Conservation (phyloP, 192 early-diverging fungal genomes). For the Linnemannia zychae region DNA sequence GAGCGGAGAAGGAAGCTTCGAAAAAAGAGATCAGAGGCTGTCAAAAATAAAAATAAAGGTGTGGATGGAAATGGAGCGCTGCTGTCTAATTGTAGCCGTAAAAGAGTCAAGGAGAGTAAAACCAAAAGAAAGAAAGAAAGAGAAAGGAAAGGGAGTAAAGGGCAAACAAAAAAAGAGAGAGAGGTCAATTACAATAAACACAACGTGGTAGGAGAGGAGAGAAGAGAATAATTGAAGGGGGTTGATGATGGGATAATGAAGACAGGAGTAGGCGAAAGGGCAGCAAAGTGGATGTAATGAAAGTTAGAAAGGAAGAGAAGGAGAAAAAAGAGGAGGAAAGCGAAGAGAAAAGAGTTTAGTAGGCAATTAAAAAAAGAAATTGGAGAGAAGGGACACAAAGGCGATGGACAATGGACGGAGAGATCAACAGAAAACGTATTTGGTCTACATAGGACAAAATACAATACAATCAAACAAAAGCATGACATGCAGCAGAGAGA, state of each 20-base stretch:
- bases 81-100: background rate
- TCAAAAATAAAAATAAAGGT: background rate
- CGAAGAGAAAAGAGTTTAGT: background rate
- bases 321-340: background rate
- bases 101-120: background rate
- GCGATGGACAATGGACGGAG: background rate
- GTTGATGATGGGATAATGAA: background rate
- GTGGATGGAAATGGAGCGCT: background rate
- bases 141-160: background rate
- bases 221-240: background rate
- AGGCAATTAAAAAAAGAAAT: constrained; percentile 1
- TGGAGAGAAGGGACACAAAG: background rate
- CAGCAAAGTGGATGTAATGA: background rate
- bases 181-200: constrained; percentile 6
- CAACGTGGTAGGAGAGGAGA: constrained; percentile 1
- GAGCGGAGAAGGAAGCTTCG: background rate
- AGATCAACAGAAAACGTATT: constrained; percentile 9
- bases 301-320: background rate
- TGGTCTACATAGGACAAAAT: background rate
- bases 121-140: background rate
- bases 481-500: background rate
- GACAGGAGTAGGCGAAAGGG: background rate
- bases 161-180: background rate
- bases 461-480: background rate
- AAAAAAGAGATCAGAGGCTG: no score